A percentile compares a stretch with the other conserved stretches of the same genome.
Conservation (phyloP, 441 rosid species). For the Arabidopsis lyrata region DNA sequence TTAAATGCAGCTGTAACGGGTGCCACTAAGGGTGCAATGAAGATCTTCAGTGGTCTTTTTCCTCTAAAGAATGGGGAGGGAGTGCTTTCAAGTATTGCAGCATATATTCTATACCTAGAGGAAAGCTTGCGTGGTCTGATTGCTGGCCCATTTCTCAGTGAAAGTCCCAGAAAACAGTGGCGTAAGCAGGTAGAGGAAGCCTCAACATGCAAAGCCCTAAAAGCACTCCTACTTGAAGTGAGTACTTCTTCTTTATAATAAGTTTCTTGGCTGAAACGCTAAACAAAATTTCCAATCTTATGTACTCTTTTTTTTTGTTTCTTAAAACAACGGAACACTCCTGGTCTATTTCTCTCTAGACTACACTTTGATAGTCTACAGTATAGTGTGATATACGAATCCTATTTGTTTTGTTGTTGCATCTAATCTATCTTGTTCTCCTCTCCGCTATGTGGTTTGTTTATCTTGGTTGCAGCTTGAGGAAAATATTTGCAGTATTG, state of each 20-base stretch:
- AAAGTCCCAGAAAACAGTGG: conserved; percentile 69
- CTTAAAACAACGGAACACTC: conserved; percentile 4
- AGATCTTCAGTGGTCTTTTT: conserved; percentile 63
- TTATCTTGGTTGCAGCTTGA: conserved; percentile 70
- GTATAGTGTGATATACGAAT: background rate
- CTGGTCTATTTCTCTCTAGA: conserved; percentile 15
- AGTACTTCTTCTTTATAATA: conserved; percentile 36
- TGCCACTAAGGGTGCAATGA: conserved; percentile 71
- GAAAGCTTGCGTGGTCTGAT: conserved; percentile 78
- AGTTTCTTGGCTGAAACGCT: background rate
- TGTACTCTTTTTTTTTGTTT: background rate
- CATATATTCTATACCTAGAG: conserved; percentile 74
- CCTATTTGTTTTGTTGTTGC: background rate
- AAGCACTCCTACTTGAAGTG: conserved; percentile 79
- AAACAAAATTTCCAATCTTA: background rate
- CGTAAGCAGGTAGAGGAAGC: conserved; percentile 69
- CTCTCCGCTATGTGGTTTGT: conserved; percentile 13
- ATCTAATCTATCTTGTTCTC: conserved; percentile 18
- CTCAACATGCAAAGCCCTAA: conserved; percentile 61
- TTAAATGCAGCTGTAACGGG: conserved; percentile 71
- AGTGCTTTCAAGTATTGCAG: conserved; percentile 61
- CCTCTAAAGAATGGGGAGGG: conserved; percentile 61
- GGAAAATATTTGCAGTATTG: conserved; percentile 64
- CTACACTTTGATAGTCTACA: background rate
- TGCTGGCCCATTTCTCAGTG: conserved; percentile 61